A percentile compares a stretch with the other conserved stretches of the same genome.
These are phyloP conservation scores for Panaeolus papilionaceus DNA, from an alignment of 768 basidiomycete species.

Conservation along the genomic window DNA sequence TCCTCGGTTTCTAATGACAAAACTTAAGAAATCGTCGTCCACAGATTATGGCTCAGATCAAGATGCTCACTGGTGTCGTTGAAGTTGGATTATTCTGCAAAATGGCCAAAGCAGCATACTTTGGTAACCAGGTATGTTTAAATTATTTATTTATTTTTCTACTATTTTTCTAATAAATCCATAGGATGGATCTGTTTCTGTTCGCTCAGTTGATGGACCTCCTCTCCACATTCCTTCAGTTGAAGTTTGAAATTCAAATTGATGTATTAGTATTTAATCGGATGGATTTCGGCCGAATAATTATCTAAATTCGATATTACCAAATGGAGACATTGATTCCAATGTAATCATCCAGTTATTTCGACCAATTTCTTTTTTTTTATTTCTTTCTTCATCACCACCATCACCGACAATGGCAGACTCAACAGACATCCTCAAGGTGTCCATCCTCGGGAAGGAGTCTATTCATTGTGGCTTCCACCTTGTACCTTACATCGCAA, in stretches of 20 bases:
- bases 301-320: not conserved
- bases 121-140: constrained; percentile 76
- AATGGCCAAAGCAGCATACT: constrained; percentile 96
- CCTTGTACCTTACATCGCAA: constrained; percentile 83
- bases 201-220: constrained; percentile 59
- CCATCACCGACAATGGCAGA: constrained; percentile 38
- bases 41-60: constrained; percentile 81
- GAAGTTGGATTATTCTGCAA: constrained; percentile 97
- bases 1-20: not conserved
- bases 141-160: not conserved
- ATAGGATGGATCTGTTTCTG: constrained; percentile 75
- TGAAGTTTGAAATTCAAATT: constrained; percentile 32
- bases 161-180: constrained; percentile 1
- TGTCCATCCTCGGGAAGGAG: constrained; percentile 85
- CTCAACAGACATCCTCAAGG: constrained; percentile 69
- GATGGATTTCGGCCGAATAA: constrained; percentile 11
- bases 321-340: not conserved
- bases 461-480: constrained; percentile 96
- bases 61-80: constrained; percentile 97
- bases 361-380: constrained; percentile 18
- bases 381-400: constrained; percentile 11
- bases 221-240: constrained; percentile 30
- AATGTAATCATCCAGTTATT: constrained; percentile 2
- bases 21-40: constrained; percentile 10
- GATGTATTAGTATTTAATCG: constrained; percentile 14